phyloP scores from a whole-genome alignment of 805 yeast species.

The Kockiozyma suomiensis region DNA sequence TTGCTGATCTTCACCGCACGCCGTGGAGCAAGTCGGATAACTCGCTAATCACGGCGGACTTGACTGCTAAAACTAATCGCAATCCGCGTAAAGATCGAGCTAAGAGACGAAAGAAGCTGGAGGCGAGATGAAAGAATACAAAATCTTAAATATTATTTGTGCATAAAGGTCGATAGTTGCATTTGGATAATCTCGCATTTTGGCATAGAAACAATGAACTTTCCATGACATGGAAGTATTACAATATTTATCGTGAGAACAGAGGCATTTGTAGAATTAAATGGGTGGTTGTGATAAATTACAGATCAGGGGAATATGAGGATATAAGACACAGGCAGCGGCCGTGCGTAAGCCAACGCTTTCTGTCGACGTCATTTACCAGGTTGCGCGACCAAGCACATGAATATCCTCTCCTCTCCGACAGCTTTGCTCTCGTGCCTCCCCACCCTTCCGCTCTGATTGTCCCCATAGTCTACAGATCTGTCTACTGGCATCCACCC shows the following conservation, averaged over 20 bases:
- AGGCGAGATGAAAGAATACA: not conserved
- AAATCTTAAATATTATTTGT: too few relatives aligned
- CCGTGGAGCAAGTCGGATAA: conserved; percentile 2
- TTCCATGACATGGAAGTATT: not conserved
- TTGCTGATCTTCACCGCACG: not conserved
- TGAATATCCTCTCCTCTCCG: too few relatives aligned
- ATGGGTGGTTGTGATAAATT: too few relatives aligned
- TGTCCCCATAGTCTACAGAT: not conserved
- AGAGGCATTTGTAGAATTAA: too few relatives aligned
- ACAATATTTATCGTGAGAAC: not conserved
- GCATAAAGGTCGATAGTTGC: not conserved
- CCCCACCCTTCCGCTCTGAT: not conserved
- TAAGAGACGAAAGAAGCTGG: not conserved
- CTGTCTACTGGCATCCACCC: not conserved
- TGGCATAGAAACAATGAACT: not conserved
- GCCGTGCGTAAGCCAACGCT: too few relatives aligned
- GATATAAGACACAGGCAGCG: too few relatives aligned
- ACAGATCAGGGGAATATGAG: too few relatives aligned
- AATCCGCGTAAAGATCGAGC: too few relatives aligned
- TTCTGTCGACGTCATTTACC: too few relatives aligned
- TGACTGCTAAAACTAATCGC: not conserved
- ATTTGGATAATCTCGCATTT: not conserved
- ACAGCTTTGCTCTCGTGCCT: not conserved
- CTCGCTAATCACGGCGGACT: not conserved
- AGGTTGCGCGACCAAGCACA: too few relatives aligned